Evolutionary conservation across 129 eudicot genomes (phyloP).

Genomic region (Daucus carota): DNA sequence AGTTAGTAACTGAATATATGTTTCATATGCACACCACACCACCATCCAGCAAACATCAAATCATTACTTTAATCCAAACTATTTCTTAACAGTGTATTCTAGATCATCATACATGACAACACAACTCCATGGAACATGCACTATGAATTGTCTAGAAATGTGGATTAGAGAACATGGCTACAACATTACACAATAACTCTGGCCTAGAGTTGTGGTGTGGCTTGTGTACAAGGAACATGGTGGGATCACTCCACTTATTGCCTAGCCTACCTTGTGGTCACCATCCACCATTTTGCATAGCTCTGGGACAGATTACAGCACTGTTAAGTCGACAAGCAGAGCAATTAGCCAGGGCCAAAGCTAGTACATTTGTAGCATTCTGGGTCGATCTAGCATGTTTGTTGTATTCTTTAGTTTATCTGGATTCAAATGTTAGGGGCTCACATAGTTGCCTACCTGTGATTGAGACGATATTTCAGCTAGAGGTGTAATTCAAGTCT

Average conservation of each 20-base stretch:
- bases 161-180: not conserved
- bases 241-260: not conserved
- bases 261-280: conserved; percentile 3
- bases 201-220: conserved; percentile 4
- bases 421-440: too few species aligned
- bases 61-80: not conserved
- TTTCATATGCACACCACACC: not conserved
- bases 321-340: not conserved
- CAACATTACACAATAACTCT: not conserved
- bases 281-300: not conserved
- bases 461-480: too few species aligned
- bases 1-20: not conserved
- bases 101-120: not conserved
- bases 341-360: not conserved
- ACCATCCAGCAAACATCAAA: not conserved
- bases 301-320: not conserved
- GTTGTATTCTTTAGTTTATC: not conserved
- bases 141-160: not conserved
- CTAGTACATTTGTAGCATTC: not conserved
- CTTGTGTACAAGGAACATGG: not conserved
- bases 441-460: too few species aligned
- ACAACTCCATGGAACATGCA: not conserved
- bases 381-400: not conserved
- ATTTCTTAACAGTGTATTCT: not conserved
- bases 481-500: too few species aligned